Evolutionary conservation across 2,329 filamentous ascomycete species (phyloP).

Genomic region (Hypoxylon sp.): DNA sequence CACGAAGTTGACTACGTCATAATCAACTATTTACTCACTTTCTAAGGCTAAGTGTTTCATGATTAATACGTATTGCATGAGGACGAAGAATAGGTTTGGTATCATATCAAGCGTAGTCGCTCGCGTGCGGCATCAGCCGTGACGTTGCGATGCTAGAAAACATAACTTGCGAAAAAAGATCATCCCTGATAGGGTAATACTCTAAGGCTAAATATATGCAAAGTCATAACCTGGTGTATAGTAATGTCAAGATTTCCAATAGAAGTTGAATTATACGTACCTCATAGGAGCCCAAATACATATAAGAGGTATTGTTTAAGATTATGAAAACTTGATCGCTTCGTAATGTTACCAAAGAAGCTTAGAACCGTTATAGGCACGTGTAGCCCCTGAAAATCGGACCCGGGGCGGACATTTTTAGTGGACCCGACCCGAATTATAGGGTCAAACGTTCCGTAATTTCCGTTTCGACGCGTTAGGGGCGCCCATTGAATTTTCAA

Average conservation of each 20-base stretch:
- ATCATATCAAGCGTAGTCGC: not conserved
- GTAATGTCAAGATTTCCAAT: not conserved
- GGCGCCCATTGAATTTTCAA: slow-evolving; percentile 15
- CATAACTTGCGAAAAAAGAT: not conserved
- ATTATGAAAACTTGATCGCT: not conserved
- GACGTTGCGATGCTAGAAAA: not conserved
- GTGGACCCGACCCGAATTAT: slow-evolving; percentile 22
- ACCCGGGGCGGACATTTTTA: slow-evolving; percentile 16
- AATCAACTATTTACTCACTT: not conserved
- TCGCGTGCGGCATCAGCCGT: not conserved
- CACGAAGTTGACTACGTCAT: not conserved
- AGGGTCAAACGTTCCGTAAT: slow-evolving; percentile 5
- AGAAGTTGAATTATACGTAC: not conserved
- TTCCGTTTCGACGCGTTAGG: not conserved
- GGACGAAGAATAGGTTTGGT: not conserved
- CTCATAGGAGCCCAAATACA: too few relatives aligned
- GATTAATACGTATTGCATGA: not conserved
- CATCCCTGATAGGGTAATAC: not conserved
- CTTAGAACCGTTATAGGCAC: not conserved
- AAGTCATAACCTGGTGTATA: not conserved
- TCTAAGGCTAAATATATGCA: not conserved
- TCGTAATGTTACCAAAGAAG: too few relatives aligned
- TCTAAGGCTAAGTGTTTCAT: not conserved
- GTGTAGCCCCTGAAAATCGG: slow-evolving; percentile 24
- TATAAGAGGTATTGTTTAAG: not conserved